Base-by-base conservation (phyloP, 495 filamentous ascomycete species). In the Parmelia sp. region DNA sequence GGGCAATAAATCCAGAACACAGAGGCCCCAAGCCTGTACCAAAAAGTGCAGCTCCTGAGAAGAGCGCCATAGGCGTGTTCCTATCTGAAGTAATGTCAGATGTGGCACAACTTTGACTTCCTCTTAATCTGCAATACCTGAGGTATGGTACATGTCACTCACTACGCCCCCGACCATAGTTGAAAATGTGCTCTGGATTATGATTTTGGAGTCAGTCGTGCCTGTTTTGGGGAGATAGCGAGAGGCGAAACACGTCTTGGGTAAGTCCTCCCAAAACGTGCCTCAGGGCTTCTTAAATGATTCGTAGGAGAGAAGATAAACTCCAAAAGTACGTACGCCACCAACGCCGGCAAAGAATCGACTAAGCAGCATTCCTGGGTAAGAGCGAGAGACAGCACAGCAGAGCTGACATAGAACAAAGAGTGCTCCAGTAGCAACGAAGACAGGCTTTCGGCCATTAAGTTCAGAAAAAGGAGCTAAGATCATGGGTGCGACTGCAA, bases 81-180 rank as follows among this genome's bases (percentile, higher is more conserved):
- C 93, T 79, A 44, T 88, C 66, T 62, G 37, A 3, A 23, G 39
- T 33, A 23, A 31, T 15, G 33, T 64, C 40, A 64, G 55, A 51
- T 14, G 12, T 23, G 23, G 17, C 35, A 25, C 19, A 29, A 15
- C 19, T 8, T 5, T 39, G 15, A 10, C 11, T 62, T 40, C 5
- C 2, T 7, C 11, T 33, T 7, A 36, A 7, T 35, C 35, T 17
- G 47, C 25, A 29, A 29, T 25, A 63, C 62, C 88, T 65, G 89
- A 74, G 12, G 88, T 83, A 42, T 87, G 86, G 73, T 91, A 97
- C 64, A 96, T 87, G 69, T 97, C 93, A 60, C 87, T 87, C 37
- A 97, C 88, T 10, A 97, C 89, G 0, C 93, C 93, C 40, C 93
- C 93, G 4, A 96, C 90, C 88, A 96, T 93, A 17, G 91, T 95